These are phyloP conservation scores for Rhizophagus sp. DNA, from an alignment of 192 early-diverging fungal genomes.

Conservation along the genomic window DNA sequence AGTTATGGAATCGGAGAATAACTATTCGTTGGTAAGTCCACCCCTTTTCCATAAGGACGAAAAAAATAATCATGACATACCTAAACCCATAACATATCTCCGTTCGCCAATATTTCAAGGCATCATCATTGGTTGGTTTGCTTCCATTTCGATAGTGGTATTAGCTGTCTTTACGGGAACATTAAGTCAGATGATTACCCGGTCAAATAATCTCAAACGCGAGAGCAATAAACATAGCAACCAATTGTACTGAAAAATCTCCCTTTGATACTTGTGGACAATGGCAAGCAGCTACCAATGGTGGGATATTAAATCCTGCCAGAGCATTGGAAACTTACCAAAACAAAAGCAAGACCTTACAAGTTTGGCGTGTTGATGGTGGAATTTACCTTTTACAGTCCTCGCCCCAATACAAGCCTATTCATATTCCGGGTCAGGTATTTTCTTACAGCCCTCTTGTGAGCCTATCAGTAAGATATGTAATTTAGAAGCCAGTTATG, in stretches of 20 bases:
- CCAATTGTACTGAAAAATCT: neutral
- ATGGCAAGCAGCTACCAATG: neutral
- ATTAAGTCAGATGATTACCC: neutral
- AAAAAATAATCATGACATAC: too few species aligned
- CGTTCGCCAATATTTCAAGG: slow-evolving; percentile 4
- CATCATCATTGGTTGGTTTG: neutral
- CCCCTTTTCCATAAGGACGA: too few species aligned
- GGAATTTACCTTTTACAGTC: slow-evolving; percentile 1
- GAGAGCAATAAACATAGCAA: neutral
- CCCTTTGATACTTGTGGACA: neutral
- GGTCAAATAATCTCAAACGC: neutral
- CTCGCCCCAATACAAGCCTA: neutral
- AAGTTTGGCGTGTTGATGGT: neutral
- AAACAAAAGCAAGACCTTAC: neutral
- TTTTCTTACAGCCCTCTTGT: neutral
- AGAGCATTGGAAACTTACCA: neutral
- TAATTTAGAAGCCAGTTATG: neutral
- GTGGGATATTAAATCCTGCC: neutral
- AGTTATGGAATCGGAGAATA: too few species aligned
- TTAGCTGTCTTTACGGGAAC: neutral
- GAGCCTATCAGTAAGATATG: neutral
- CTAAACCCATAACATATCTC: too few species aligned
- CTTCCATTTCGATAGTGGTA: neutral
- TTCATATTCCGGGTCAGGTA: neutral
- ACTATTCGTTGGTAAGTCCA: too few species aligned